Conservation (phyloP, 345 rosid species). For the Eucalyptus melliodora region DNA sequence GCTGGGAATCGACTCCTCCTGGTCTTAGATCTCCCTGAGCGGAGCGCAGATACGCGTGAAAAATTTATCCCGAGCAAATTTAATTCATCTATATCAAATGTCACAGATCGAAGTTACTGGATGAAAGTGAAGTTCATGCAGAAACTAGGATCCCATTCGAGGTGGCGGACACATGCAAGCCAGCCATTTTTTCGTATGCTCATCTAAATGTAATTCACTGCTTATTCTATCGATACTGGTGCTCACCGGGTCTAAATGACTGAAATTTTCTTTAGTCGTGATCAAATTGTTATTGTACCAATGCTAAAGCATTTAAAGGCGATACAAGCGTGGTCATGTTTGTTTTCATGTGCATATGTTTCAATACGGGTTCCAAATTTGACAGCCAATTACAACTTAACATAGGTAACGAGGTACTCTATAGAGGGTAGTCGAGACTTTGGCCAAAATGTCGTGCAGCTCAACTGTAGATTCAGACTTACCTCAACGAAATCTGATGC, state of each 20-base stretch:
- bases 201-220: not conserved
- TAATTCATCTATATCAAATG: not conserved
- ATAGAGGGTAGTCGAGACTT: not conserved
- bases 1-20: not conserved
- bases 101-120: not conserved
- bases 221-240: not conserved
- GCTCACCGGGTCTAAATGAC: not conserved
- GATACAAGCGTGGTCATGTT: not conserved
- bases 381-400: not conserved
- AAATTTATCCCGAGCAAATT: not conserved
- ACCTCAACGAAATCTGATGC: slow-evolving; percentile 1
- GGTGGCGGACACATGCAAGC: not conserved
- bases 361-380: not conserved
- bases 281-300: not conserved
- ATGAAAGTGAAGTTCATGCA: not conserved
- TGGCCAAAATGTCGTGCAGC: not conserved
- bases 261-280: not conserved
- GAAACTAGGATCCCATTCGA: not conserved
- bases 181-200: not conserved
- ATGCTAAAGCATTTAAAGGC: not conserved
- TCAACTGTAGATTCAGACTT: not conserved
- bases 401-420: not conserved
- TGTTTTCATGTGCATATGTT: not conserved
- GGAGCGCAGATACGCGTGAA: not conserved
- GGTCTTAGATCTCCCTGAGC: not conserved